phyloP scores from a whole-genome alignment of 2,329 filamentous ascomycete species.

The Pseudogymnoascus sp. region DNA sequence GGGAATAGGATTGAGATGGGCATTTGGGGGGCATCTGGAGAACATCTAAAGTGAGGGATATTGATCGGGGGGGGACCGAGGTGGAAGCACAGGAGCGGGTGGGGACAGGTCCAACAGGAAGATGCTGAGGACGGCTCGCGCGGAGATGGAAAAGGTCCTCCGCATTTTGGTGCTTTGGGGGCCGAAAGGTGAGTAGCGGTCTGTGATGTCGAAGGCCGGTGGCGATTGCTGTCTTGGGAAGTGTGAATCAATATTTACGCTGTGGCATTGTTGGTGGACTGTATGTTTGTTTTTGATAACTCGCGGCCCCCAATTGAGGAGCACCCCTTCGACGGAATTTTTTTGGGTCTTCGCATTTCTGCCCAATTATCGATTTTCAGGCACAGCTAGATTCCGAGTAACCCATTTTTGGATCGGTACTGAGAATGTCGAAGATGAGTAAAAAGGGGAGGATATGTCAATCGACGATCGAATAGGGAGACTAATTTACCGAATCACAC shows the following conservation, averaged over 20 bases:
- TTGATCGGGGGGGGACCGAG: neutral
- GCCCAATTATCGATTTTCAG: neutral
- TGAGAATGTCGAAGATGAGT: neutral
- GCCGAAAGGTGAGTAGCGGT: neutral
- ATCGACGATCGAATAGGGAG: neutral
- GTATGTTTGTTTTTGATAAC: neutral
- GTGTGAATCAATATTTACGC: neutral
- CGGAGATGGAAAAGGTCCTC: neutral
- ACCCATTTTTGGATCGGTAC: neutral
- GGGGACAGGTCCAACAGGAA: neutral
- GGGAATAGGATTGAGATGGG: neutral
- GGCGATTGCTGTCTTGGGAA: neutral
- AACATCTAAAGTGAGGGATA: neutral
- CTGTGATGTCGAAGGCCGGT: neutral
- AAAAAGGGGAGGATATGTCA: neutral
- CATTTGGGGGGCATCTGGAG: neutral
- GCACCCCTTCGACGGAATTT: neutral
- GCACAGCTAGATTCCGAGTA: neutral
- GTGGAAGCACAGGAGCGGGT: neutral
- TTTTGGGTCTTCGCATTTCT: neutral
- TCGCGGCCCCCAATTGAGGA: neutral
- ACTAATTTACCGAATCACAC: neutral
- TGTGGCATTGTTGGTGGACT: neutral
- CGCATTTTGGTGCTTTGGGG: neutral
- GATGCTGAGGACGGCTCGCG: neutral